Evolutionary conservation across 129 eudicot genomes (phyloP), one percentile per base, ranked within the genome.

Genomic region (Lactuca sativa): DNA sequence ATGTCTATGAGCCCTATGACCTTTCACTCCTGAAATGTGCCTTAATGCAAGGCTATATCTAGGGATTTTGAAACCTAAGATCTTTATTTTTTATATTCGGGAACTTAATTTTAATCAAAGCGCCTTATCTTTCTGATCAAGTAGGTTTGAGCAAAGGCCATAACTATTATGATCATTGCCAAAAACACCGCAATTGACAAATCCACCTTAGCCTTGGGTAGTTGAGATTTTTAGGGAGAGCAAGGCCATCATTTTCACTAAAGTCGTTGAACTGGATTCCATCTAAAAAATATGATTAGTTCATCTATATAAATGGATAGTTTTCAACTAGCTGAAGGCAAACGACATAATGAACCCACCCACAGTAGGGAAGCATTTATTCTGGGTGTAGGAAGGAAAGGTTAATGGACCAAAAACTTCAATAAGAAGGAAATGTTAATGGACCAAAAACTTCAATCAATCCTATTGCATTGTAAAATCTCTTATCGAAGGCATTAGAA

Each of bases 1-100:
- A 55, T 55, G 32, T 55, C 32, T 55, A 55, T 55, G 32, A 5
- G 59, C 59, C 30, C 59, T 55, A 55, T 55, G 32, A 55, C 30
- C 59, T 54, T 54, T 54, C 59, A 55, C 59, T 55, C 32, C 2
- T 3, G 32, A 33, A 55, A 55, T 55, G 59, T 16, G 59, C 32
- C 7, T 55, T 54, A 15, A 54, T 54, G 59, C 31, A 54, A 13
- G 59, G 59, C 16, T 9, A 13, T 16, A 54, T 56, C 4, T 56
- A 9, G 32, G 51, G 51, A 4, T 44, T 44, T 44, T 44, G 9
- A 44, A 44, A 44, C 11, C 51, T 44, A 3, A 44, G 10, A 8
- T 44, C 51, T 7, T 44, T 44, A 44, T 44, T 44, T 44, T 44
- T 56, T 56, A 5, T 56, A 18, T 16, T 56, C 60, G 18, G 4